Evolutionary conservation across 2,329 filamentous ascomycete species (phyloP), one percentile per base, ranked within the genome.

Genomic region (Fragosphaeria purpurea): DNA sequence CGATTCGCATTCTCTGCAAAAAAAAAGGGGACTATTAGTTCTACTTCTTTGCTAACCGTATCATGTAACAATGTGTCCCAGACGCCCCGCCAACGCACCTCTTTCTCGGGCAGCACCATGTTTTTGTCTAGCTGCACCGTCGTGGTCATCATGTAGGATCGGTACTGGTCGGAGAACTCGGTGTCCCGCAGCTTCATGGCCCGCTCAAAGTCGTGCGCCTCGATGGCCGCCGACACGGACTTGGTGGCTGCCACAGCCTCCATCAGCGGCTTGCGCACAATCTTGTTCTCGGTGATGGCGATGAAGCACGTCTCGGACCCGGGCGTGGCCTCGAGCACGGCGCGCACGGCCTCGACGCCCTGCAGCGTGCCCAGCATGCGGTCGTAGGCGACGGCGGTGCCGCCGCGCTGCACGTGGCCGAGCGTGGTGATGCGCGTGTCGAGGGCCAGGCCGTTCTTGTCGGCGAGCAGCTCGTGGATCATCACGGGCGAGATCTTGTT

Each of bases 241-340:
- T 96, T 85, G 33, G 93, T 98, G 61, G 89, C 80, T 44, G 79
- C 72, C 9, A 98, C 93, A 1, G 93, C 90, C 63, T 95, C 80
- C 73, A 97, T 86, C 32, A 98, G 73, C 22, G 89, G 85, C 60
- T 90, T 89, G 50, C 90, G 82, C 57, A 89, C 83, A 63, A 98
- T 97, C 72, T 98, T 95, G 77, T 97, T 97, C 73, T 98, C 93
- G 56, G 85, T 90, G 59, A 98, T 90, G 59, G 89, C 90, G 63
- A 98, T 97, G 63, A 98, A 90, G 52, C 89, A 91, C 46, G 89
- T 95, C 50, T 88, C 87, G 0, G 87, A 91, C 42, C 93, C 85
- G 8, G 93, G 89, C 0, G 83, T 94, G 46, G 88, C 87, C 57
- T 95, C 88, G 33, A 96, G 76, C 13, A 96, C 88, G 30, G 91